phyloP scores from a whole-genome alignment of 78 protist species.

The Abeoforma whisleri region DNA sequence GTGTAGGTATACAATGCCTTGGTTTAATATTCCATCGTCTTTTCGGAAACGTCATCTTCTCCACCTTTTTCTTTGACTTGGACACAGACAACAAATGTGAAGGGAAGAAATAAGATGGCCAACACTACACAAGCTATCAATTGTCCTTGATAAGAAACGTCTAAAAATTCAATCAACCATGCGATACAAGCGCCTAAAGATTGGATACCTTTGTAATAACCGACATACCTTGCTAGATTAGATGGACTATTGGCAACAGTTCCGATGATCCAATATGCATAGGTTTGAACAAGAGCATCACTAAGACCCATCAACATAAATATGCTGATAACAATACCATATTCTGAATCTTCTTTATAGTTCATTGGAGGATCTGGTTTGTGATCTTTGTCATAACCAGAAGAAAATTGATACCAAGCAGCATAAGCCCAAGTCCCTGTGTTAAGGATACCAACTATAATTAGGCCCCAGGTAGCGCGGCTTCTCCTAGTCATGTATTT shows the following conservation, averaged over 20 bases:
- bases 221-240: not conserved
- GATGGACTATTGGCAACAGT: not conserved
- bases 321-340: not conserved
- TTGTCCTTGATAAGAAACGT: not conserved
- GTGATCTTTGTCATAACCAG: conserved; percentile 4
- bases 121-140: not conserved
- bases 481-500: not conserved
- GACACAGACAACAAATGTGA: not conserved
- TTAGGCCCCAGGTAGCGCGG: conserved; percentile 19
- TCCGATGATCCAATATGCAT: conserved; percentile 35
- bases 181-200: conserved; percentile 12
- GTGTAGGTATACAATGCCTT: too few relatives aligned
- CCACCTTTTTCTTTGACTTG: conserved; percentile 12
- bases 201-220: conserved; percentile 23
- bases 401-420: conserved; percentile 17
- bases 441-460: not conserved
- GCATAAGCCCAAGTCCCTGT: not conserved
- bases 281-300: conserved; percentile 18
- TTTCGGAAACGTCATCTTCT: too few relatives aligned
- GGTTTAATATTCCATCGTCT: too few relatives aligned
- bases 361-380: conserved; percentile 11
- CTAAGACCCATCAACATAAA: not conserved
- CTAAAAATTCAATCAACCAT: conserved; percentile 17
- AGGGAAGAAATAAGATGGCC: conserved; percentile 16
- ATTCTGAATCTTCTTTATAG: not conserved